Base-by-base conservation (phyloP, 805 yeast genomes). In the Saturnispora quitensis region DNA sequence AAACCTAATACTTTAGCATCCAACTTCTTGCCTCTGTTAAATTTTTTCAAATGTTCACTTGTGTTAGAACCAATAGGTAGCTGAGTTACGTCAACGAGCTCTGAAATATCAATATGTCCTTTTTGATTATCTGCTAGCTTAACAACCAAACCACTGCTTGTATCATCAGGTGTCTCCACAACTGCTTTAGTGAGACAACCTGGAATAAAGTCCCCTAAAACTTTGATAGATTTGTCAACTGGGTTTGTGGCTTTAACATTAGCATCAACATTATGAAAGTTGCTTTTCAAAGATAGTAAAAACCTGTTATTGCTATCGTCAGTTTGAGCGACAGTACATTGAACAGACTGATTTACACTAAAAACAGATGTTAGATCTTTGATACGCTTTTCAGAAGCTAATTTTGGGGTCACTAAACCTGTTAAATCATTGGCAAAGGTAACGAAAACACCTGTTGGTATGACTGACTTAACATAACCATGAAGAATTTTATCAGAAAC, bases 361-460 rank as follows among this genome's bases (percentile, higher is more conserved):
- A 80, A 90, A 25, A 72, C 70, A 38, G 75, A 71, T 22, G 73
- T 68, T 47, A 85, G 71, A 56, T 81, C 84, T 10, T 75, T 80
- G 38, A 69, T 71, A 42, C 72, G 74, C 47, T 75, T 73, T 34
- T 76, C 77, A 5, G 81, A 73, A 22, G 86, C 86, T 59, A 83
- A 81, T 62, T 83, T 81, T 51, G 90, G 86, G 55, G 87, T 76
- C 4, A 89, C 85, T 56, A 91, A 74, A 49, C 97, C 98, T 33
- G 88, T 86, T 56, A 91, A 77, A 50, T 77, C 78, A 56, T 86
- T 84, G 52, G 83, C 88, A 67, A 91, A 91, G 0, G 84, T 78
- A 53, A 91, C 85, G 64, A 91, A 91, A 12, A 89, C 72, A 57
- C 98, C 98, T 63, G 76, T 75, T 44, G 75, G 76, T n/a, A 95